Evolutionary conservation across 1,284 basidiomycete genomes (phyloP).

Genomic region (Cerioporus squamosus): DNA sequence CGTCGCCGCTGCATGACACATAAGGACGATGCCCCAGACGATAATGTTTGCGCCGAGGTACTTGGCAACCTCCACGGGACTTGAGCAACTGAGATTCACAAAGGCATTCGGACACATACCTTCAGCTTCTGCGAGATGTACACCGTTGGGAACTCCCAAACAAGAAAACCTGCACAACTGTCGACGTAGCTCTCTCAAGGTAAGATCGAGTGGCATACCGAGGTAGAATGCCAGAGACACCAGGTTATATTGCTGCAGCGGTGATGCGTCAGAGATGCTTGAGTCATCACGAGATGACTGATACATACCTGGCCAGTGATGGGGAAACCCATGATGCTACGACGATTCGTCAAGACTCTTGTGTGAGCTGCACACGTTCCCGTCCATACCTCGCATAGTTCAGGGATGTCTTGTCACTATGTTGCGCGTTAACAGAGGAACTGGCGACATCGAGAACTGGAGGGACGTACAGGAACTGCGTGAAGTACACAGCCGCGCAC

Average conservation of each 20-base stretch:
- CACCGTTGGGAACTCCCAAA: constrained; percentile 70
- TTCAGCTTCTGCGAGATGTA: constrained; percentile 58
- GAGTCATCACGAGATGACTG: not conserved
- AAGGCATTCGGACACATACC: not conserved
- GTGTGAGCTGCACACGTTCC: not conserved
- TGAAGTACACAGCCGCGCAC: constrained; percentile 70
- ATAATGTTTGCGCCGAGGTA: constrained; percentile 67
- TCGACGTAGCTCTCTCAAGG: not conserved
- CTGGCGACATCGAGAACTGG: not conserved
- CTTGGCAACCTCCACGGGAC: constrained; percentile 51
- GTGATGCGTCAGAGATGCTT: not conserved
- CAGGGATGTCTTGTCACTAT: constrained; percentile 68
- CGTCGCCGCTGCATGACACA: constrained; percentile 60
- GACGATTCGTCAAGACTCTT: constrained; percentile 4
- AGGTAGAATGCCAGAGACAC: constrained; percentile 71
- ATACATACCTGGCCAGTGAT: constrained; percentile 57
- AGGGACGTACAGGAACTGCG: constrained; percentile 58
- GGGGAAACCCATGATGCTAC: constrained; percentile 68
- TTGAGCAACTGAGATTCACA: not conserved
- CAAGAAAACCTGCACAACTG: constrained; percentile 49
- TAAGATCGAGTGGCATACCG: constrained; percentile 38
- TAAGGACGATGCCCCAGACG: constrained; percentile 63
- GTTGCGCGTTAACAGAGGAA: not conserved
- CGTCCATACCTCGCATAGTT: constrained; percentile 63
- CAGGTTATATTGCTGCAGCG: constrained; percentile 57